phyloP scores from a whole-genome alignment of 352 stramenopile species.

The Pythium myriotylum region DNA sequence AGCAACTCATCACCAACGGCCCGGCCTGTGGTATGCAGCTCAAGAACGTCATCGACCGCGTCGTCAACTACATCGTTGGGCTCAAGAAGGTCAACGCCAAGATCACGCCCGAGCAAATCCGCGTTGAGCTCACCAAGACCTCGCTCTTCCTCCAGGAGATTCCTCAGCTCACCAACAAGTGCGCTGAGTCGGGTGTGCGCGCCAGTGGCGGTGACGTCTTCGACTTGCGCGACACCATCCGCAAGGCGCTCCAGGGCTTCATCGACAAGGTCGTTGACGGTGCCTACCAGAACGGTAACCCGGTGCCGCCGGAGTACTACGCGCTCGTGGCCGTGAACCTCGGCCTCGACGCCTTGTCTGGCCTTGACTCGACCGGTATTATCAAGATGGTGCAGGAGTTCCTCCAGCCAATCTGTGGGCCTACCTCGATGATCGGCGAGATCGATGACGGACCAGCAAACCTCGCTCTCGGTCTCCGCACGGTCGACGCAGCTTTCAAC shows the following conservation, averaged over 20 bases:
- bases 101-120: slow-evolving; percentile 31
- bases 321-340: slow-evolving; percentile 40
- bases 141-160: slow-evolving; percentile 49
- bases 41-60: slow-evolving; percentile 16
- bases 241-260: slow-evolving; percentile 44
- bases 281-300: slow-evolving; percentile 38
- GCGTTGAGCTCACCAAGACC: slow-evolving; percentile 35
- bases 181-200: slow-evolving; percentile 3
- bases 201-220: background rate
- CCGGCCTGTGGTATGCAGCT: slow-evolving; percentile 19
- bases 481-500: slow-evolving; percentile 39
- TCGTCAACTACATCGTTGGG: slow-evolving; percentile 12
- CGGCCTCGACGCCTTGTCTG: slow-evolving; percentile 39
- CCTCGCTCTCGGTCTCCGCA: slow-evolving; percentile 42
- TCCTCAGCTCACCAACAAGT: slow-evolving; percentile 43
- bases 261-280: slow-evolving; percentile 49
- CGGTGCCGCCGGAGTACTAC: slow-evolving; percentile 39
- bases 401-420: slow-evolving; percentile 58
- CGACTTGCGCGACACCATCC: slow-evolving; percentile 35
- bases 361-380: slow-evolving; percentile 48
- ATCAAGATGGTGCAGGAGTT: slow-evolving; percentile 39
- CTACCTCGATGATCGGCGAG: slow-evolving; percentile 46
- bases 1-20: slow-evolving; percentile 17
- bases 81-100: slow-evolving; percentile 16
- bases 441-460: slow-evolving; percentile 47